Percentiles rank a stretch among this genome's conserved stretches.
These are phyloP conservation scores for Graphilbum fragrans DNA, from an alignment of 2,329 filamentous ascomycete species.

Conservation along the genomic window DNA sequence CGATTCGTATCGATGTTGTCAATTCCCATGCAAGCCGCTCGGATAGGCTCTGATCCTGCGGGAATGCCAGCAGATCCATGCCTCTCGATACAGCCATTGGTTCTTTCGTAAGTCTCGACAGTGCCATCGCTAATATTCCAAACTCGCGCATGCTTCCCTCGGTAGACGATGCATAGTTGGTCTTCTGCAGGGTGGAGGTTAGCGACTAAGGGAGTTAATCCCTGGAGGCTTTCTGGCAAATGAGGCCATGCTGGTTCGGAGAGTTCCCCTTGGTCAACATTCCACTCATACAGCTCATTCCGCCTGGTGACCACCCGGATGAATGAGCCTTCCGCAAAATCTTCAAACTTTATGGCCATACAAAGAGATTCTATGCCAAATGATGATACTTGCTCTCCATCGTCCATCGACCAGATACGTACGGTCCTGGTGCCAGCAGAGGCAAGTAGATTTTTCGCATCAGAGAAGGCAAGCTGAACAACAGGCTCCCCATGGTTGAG, in stretches of 20 bases:
- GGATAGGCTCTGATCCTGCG: slow-evolving; percentile 2
- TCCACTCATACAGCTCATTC: slow-evolving; percentile 12
- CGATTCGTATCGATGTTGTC: slow-evolving; percentile 9
- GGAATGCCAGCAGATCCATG: not conserved
- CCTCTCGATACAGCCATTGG: not conserved
- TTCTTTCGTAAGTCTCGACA: slow-evolving; percentile 3
- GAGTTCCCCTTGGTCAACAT: slow-evolving; percentile 2
- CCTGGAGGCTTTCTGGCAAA: too few species aligned
- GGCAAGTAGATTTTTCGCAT: slow-evolving; percentile 7
- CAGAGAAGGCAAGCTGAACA: slow-evolving; percentile 10
- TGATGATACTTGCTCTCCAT: not conserved
- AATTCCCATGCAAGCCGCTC: slow-evolving; percentile 12
- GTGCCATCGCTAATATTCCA: slow-evolving; percentile 12
- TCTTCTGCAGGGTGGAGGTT: slow-evolving; percentile 7
- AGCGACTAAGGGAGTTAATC: not conserved
- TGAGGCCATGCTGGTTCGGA: too few species aligned
- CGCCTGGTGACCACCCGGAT: slow-evolving; percentile 9
- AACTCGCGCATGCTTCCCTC: slow-evolving; percentile 14
- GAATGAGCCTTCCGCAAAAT: slow-evolving; percentile 5
- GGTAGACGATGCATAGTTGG: slow-evolving; percentile 16
- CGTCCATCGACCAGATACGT: slow-evolving; percentile 8
- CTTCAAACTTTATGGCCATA: slow-evolving; percentile 9
- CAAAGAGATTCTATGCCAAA: slow-evolving; percentile 7
- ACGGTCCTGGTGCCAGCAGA: slow-evolving; percentile 8
- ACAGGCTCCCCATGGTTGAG: slow-evolving; percentile 12